Percentiles rank a stretch among this genome's conserved stretches.
These are phyloP conservation scores for Phaseolus coccineus DNA, from an alignment of 331 rosid species.

Conservation along the genomic window DNA sequence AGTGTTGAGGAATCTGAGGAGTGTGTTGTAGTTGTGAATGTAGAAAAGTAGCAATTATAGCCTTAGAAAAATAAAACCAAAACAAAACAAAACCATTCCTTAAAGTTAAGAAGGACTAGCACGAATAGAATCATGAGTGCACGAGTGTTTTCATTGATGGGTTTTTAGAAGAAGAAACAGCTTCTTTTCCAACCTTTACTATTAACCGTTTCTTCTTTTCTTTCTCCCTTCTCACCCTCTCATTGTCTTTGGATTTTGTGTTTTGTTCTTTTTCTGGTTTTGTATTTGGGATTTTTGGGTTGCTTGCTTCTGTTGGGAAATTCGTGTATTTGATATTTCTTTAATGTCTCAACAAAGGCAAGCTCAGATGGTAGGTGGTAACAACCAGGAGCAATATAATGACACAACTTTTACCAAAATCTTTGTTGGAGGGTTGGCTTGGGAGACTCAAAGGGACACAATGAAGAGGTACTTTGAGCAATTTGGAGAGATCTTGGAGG, in stretches of 20 bases:
- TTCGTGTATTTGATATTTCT: conserved; percentile 11
- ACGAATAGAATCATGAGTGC: conserved; percentile 55
- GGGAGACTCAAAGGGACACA: conserved; percentile 97
- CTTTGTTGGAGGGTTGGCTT: conserved; percentile 97
- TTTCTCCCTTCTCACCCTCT: conserved; percentile 23
- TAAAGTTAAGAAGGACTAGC: conserved; percentile 36
- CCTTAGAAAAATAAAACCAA: not conserved
- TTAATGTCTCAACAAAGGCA: conserved; percentile 84
- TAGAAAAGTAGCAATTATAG: conserved; percentile 58
- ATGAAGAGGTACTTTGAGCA: conserved; percentile 91
- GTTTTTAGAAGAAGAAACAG: conserved; percentile 48
- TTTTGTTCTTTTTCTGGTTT: conserved; percentile 12
- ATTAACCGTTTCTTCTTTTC: conserved; percentile 34
- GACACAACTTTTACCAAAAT: conserved; percentile 91
- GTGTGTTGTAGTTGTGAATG: conserved; percentile 48
- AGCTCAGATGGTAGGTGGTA: conserved; percentile 67
- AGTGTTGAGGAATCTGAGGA: conserved; percentile 76
- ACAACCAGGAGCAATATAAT: conserved; percentile 60
- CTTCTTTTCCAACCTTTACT: conserved; percentile 38
- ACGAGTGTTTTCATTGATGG: conserved; percentile 73
- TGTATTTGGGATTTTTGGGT: conserved; percentile 31
- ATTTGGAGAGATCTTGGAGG: conserved; percentile 95
- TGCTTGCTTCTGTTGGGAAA: conserved; percentile 21
- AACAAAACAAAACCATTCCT: not conserved
- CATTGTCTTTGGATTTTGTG: conserved; percentile 45